Conservation (phyloP, 2,329 filamentous ascomycete genomes). For the Ascochyta rabiei region DNA sequence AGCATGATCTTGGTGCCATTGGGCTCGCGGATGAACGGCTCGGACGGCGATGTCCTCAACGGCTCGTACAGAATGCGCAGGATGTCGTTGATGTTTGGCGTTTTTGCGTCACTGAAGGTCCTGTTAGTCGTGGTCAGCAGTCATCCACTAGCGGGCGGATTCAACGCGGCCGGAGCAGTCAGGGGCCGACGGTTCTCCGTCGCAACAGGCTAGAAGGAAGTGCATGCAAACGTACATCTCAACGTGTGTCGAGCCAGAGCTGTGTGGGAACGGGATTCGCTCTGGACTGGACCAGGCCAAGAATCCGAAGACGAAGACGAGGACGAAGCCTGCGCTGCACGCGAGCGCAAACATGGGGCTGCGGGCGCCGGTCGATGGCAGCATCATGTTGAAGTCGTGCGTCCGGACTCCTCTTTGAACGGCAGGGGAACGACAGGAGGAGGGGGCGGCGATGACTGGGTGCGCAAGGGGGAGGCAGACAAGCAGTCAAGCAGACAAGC, state of each 20-base stretch:
- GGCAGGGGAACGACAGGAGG: slow-evolving; percentile 17
- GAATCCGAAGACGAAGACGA: slow-evolving; percentile 44
- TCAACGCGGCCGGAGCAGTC: not conserved
- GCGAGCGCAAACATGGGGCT: slow-evolving; percentile 42
- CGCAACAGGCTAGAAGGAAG: not conserved
- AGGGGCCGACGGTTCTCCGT: not conserved
- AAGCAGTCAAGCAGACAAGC: slow-evolving; percentile 9
- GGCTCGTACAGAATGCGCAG: slow-evolving; percentile 41
- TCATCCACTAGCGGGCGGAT: slow-evolving; percentile 1
- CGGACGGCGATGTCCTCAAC: slow-evolving; percentile 34
- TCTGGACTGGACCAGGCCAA: slow-evolving; percentile 43
- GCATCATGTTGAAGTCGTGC: slow-evolving; percentile 32
- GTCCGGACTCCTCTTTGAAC: slow-evolving; percentile 3
- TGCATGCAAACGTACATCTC: slow-evolving; percentile 32
- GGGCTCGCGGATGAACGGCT: slow-evolving; percentile 40
- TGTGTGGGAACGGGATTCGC: slow-evolving; percentile 30
- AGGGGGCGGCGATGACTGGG: slow-evolving; percentile 12
- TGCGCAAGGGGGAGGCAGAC: slow-evolving; percentile 22
- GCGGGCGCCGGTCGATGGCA: slow-evolving; percentile 38
- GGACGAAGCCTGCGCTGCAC: slow-evolving; percentile 36
- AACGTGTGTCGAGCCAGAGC: slow-evolving; percentile 22
- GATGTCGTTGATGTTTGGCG: slow-evolving; percentile 42
- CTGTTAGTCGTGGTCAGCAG: slow-evolving; percentile 28
- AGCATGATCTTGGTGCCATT: slow-evolving; percentile 40
- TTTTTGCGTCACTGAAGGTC: slow-evolving; percentile 26